Evolutionary conservation across 345 rosid genomes (phyloP).

Genomic region (Populus alba): DNA sequence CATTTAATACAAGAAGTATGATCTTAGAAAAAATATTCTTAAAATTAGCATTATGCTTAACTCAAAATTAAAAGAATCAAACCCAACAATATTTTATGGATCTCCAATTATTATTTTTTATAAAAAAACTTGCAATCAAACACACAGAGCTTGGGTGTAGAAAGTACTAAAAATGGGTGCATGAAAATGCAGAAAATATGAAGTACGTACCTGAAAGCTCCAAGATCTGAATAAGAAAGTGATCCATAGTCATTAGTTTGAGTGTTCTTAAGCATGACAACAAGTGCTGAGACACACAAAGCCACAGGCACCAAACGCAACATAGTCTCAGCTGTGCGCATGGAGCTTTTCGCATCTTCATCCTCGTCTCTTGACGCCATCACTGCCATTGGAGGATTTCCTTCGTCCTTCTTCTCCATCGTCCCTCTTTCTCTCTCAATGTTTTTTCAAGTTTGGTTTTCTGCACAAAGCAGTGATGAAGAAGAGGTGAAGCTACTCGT

Average conservation of each 20-base stretch:
- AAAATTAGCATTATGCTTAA: too few relatives aligned
- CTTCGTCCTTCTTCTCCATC: conserved; percentile 27
- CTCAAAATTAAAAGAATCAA: too few relatives aligned
- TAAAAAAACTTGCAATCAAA: too few relatives aligned
- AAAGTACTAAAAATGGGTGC: not conserved
- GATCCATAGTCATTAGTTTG: conserved; percentile 65
- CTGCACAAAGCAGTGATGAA: not conserved
- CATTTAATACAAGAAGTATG: too few relatives aligned
- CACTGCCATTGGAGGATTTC: conserved; percentile 14
- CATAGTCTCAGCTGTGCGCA: conserved; percentile 47
- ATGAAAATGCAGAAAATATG: not conserved
- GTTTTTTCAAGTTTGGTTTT: too few relatives aligned
- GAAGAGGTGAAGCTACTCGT: not conserved
- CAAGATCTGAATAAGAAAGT: conserved; percentile 68
- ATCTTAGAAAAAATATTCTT: too few relatives aligned
- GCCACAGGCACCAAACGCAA: conserved; percentile 60
- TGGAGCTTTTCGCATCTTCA: conserved; percentile 2
- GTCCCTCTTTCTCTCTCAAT: not conserved
- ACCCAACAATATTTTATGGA: too few relatives aligned
- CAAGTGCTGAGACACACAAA: conserved; percentile 56
- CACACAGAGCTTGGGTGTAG: not conserved
- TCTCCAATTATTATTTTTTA: too few relatives aligned
- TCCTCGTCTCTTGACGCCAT: conserved; percentile 11
- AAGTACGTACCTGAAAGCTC: conserved; percentile 72
- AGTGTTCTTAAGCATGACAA: conserved; percentile 67